Conservation (phyloP, 1,139 yeast species). For the Taiozyma sp. region DNA sequence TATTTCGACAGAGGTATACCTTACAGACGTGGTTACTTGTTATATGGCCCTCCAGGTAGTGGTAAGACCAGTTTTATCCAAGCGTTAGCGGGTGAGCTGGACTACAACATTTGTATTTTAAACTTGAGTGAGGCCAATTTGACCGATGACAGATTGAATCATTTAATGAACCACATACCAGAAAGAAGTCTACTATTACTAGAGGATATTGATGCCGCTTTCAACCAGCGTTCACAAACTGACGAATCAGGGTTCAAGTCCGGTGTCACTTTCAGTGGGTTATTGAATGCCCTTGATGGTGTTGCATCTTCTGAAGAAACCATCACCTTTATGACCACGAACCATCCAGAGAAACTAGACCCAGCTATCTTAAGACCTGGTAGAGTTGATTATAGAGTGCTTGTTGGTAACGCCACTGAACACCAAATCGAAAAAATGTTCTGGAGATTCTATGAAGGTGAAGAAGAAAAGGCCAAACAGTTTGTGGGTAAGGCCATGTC, state of each 20-base stretch:
- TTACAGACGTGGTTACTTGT: constrained; percentile 87
- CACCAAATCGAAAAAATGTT: constrained; percentile 84
- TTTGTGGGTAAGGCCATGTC: constrained; percentile 52
- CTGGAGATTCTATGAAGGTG: constrained; percentile 75
- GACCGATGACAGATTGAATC: constrained; percentile 92
- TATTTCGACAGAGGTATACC: constrained; percentile 96
- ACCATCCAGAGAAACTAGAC: constrained; percentile 90
- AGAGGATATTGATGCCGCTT: constrained; percentile 97
- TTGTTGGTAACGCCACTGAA: constrained; percentile 80
- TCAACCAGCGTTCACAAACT: constrained; percentile 73
- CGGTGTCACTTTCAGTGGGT: constrained; percentile 94
- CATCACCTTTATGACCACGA: constrained; percentile 95
- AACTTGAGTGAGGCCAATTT: constrained; percentile 86
- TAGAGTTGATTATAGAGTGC: constrained; percentile 79
- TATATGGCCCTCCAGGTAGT: constrained; percentile 98
- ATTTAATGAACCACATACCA: constrained; percentile 94
- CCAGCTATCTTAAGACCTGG: constrained; percentile 89
- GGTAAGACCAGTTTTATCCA: constrained; percentile 96
- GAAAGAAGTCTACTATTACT: constrained; percentile 77
- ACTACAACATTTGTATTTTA: constrained; percentile 89
- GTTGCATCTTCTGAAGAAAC: constrained; percentile 99
- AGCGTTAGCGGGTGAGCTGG: constrained; percentile 94
- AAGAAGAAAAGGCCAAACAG: constrained; percentile 51
- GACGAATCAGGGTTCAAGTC: constrained; percentile 72
- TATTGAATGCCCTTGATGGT: constrained; percentile 92